phyloP scores from a whole-genome alignment of 352 stramenopile genomes.

The Saprolegnia parasitica region DNA sequence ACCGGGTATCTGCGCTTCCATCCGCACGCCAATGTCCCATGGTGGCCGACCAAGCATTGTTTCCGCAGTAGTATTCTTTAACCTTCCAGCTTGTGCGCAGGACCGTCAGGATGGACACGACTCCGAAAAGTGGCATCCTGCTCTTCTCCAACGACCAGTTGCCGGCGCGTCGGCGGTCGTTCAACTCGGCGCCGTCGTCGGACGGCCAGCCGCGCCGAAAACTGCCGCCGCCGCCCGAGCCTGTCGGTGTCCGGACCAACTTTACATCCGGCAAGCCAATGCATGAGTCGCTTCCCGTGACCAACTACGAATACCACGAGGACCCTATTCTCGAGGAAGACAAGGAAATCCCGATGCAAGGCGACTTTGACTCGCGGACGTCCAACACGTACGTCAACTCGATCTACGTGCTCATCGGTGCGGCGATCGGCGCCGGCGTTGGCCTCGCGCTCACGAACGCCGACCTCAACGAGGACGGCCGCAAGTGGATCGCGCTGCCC shows the following conservation, averaged over 20 bases:
- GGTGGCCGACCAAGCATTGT: neutral
- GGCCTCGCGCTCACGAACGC: constrained; percentile 43
- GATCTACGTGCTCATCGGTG: constrained; percentile 32
- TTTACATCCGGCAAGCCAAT: neutral
- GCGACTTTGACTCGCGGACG: neutral
- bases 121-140: neutral
- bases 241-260: neutral
- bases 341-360: constrained; percentile 6
- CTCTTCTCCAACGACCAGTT: constrained; percentile 3
- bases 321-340: constrained; percentile 8
- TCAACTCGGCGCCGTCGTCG: neutral
- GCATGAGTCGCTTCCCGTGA: neutral
- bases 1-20: neutral
- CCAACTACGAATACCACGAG: constrained; percentile 7
- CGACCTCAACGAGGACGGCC: constrained; percentile 34
- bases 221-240: neutral
- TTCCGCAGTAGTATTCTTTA: neutral
- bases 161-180: neutral
- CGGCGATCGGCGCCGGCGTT: constrained; percentile 42
- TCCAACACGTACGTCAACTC: neutral
- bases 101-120: neutral
- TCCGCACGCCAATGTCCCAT: neutral
- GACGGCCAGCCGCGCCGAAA: neutral
- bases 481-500: constrained; percentile 50
- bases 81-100: neutral